Evolutionary conservation across 352 stramenopile species (phyloP).

Genomic region (Globisporangium alternatum): DNA sequence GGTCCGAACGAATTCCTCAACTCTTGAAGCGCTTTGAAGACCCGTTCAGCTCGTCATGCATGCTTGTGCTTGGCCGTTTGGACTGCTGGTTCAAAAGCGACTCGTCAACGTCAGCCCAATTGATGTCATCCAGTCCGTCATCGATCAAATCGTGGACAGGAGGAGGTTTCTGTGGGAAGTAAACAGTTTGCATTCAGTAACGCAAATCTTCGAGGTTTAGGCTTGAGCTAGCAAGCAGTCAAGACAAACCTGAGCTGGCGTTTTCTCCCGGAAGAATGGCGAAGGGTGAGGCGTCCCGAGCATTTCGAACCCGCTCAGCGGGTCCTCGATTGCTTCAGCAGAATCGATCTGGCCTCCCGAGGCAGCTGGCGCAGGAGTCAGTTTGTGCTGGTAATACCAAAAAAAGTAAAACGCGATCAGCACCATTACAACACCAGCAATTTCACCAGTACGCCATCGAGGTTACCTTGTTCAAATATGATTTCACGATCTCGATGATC

Average conservation of each 20-base stretch:
- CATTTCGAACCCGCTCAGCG: conserved; percentile 22
- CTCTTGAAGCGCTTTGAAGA: conserved; percentile 16
- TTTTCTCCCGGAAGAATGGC: conserved; percentile 48
- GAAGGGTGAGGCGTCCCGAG: conserved; percentile 30
- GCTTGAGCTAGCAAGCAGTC: too few relatives aligned
- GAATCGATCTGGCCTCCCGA: conserved; percentile 17
- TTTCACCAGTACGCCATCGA: not conserved
- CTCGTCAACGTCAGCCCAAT: conserved; percentile 59
- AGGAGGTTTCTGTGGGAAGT: not conserved
- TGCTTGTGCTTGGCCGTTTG: conserved; percentile 18
- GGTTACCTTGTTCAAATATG: conserved; percentile 69
- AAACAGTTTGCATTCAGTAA: not conserved
- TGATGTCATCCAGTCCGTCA: conserved; percentile 57
- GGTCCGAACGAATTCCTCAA: not conserved
- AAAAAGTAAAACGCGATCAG: not conserved
- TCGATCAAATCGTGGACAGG: conserved; percentile 21
- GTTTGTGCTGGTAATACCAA: conserved; percentile 42
- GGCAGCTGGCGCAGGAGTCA: conserved; percentile 42
- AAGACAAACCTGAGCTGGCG: conserved; percentile 8
- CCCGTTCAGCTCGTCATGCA: conserved; percentile 14
- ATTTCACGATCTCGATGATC: conserved; percentile 83
- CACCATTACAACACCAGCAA: not conserved
- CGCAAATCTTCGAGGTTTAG: not conserved
- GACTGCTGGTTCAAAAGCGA: conserved; percentile 34
- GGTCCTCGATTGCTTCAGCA: conserved; percentile 34